Conservation (phyloP, 179 eudicot genomes). For the Silene vulgaris region DNA sequence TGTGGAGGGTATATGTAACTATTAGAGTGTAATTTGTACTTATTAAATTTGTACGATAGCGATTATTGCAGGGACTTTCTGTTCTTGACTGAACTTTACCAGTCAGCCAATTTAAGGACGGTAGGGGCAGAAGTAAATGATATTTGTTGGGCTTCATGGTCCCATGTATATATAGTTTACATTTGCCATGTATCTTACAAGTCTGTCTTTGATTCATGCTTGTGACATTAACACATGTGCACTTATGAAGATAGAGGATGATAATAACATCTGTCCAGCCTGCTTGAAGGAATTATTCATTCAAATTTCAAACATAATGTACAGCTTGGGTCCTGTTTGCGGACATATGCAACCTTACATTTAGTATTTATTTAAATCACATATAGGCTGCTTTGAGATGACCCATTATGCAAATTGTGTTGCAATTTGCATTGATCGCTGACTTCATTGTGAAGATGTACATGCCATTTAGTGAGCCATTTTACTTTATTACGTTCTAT, state of each 20-base stretch:
- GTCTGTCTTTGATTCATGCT: not conserved
- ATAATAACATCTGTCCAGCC: no score
- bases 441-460: not conserved
- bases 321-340: not conserved
- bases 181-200: not conserved
- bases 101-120: constrained; percentile 4
- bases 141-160: constrained; percentile 14
- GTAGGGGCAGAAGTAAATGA: constrained; percentile 12
- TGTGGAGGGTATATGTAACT: not conserved
- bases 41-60: constrained; percentile 1
- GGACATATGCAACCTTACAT: not conserved
- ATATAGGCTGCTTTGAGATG: not conserved
- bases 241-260: not conserved
- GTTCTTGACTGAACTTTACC: not conserved
- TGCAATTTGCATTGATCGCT: not conserved
- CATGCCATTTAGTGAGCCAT: no score
- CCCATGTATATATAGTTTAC: not conserved
- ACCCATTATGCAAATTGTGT: not conserved
- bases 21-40: not conserved
- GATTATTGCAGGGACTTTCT: constrained; percentile 1
- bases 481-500: no score
- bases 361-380: not conserved
- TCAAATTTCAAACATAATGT: not conserved
- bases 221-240: not conserved
- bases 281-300: not conserved